Evolutionary conservation across 75 land plant species (phyloP).

Genomic region (Gnetum montanum): DNA sequence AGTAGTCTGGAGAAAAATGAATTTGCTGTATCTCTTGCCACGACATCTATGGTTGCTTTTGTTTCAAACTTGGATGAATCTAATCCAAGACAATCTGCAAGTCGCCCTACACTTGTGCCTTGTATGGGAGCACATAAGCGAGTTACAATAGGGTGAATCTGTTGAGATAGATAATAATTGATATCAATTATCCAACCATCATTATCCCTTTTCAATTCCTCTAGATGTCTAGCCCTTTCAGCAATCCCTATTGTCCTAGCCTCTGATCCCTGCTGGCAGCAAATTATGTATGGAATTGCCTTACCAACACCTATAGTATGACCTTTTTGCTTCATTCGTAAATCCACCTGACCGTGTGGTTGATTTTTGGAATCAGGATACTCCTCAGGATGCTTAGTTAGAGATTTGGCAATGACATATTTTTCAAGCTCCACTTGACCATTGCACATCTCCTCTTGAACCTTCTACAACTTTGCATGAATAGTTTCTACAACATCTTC

Average conservation of each 20-base stretch:
- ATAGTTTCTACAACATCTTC: conserved; percentile 95
- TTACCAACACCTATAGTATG: conserved; percentile 76
- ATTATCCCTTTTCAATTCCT: conserved; percentile 72
- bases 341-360: conserved; percentile 94
- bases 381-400: conserved; percentile 93
- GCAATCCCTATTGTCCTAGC: conserved; percentile 60
- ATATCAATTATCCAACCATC: conserved; percentile 90
- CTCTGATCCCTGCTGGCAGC: conserved; percentile 63
- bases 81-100: conserved; percentile 97
- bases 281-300: conserved; percentile 91
- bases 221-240: conserved; percentile 95
- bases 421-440: conserved; percentile 87
- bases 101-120: conserved; percentile 88
- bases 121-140: conserved; percentile 95
- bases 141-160: conserved; percentile 98
- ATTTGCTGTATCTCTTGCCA: conserved; percentile 44
- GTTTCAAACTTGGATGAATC: conserved; percentile 87
- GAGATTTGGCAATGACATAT: conserved; percentile 79
- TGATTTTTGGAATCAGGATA: conserved; percentile 96
- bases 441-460: conserved; percentile 92
- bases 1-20: conserved; percentile 29
- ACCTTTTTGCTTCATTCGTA: conserved; percentile 79
- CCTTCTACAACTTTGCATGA: conserved; percentile 52
- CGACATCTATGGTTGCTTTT: conserved; percentile 28
- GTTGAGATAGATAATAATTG: conserved; percentile 93